Conservation (phyloP, 1,139 yeast genomes). For the Sugiyamaella pinicola region DNA sequence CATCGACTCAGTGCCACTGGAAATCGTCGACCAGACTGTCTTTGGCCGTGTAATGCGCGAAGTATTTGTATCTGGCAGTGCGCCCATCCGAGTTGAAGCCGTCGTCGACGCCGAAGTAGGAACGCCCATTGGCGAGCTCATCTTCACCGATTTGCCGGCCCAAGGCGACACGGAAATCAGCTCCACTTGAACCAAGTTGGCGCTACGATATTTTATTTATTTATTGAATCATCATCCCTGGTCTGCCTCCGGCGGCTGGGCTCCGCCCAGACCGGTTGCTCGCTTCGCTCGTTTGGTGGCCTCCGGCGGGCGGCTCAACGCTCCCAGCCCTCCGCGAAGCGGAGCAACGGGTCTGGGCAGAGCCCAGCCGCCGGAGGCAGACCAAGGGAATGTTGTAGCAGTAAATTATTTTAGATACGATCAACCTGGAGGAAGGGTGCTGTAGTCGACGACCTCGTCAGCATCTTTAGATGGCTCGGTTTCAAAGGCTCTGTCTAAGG, state of each 20-base stretch:
- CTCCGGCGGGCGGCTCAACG: constrained; percentile 1
- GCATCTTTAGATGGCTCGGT: constrained; percentile 59
- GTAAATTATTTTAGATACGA: background rate
- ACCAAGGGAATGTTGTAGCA: background rate
- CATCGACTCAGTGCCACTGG: constrained; percentile 38
- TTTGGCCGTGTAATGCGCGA: constrained; percentile 37
- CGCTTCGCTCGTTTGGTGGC: background rate
- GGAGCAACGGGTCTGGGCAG: constrained; percentile 16
- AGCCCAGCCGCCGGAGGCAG: constrained; percentile 17
- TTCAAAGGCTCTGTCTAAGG: constrained; percentile 56
- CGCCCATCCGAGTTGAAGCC: constrained; percentile 38
- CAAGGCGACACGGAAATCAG: constrained; percentile 30
- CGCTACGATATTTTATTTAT: background rate
- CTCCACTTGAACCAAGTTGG: background rate
- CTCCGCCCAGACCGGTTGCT: constrained; percentile 5
- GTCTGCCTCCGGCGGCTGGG: constrained; percentile 13
- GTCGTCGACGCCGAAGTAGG: constrained; percentile 43
- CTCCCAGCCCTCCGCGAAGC: constrained; percentile 1
- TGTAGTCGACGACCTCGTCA: constrained; percentile 54
- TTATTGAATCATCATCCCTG: background rate
- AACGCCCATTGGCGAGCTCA: constrained; percentile 47
- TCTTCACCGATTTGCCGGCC: constrained; percentile 37
- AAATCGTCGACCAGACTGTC: constrained; percentile 37
- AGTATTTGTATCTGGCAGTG: constrained; percentile 37
- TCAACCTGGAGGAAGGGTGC: constrained; percentile 85